Percentiles rank a stretch among this genome's conserved stretches.
Conservation (phyloP, 2,329 filamentous ascomycete species). For the Cryphonectria japonica region DNA sequence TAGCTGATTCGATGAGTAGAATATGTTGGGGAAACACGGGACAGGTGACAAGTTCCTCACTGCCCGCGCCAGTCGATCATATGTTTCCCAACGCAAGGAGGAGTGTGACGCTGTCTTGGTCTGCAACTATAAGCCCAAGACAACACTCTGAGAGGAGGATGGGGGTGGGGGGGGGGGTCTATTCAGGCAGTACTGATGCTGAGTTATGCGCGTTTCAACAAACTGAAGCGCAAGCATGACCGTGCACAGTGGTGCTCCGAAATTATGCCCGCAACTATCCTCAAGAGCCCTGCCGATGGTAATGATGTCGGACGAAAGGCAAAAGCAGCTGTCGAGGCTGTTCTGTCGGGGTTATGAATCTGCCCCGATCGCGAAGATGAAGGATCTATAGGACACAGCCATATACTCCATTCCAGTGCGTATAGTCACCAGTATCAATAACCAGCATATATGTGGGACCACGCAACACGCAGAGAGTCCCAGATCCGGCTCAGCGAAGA, state of each 20-base stretch:
- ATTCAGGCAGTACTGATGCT: background rate
- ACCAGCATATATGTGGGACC: background rate
- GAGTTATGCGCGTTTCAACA: background rate
- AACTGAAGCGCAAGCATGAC: background rate
- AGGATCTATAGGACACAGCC: conserved; percentile 1
- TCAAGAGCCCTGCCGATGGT: background rate
- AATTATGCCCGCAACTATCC: background rate
- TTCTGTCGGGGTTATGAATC: background rate
- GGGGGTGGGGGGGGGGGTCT: background rate
- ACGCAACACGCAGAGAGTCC: background rate
- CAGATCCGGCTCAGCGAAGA: background rate
- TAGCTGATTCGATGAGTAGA: background rate
- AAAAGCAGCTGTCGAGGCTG: background rate
- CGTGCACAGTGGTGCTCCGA: background rate
- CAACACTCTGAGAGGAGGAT: background rate
- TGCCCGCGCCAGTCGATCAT: background rate
- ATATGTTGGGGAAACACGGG: background rate
- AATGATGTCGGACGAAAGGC: background rate
- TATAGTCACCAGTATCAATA: background rate
- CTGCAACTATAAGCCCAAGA: background rate
- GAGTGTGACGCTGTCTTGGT: background rate
- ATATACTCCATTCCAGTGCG: conserved; percentile 7
- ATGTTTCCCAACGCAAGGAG: background rate
- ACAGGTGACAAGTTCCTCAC: background rate
- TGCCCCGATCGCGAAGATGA: background rate